Conservation (phyloP, 2,329 filamentous ascomycete species). For the Didymellaceae sp. region DNA sequence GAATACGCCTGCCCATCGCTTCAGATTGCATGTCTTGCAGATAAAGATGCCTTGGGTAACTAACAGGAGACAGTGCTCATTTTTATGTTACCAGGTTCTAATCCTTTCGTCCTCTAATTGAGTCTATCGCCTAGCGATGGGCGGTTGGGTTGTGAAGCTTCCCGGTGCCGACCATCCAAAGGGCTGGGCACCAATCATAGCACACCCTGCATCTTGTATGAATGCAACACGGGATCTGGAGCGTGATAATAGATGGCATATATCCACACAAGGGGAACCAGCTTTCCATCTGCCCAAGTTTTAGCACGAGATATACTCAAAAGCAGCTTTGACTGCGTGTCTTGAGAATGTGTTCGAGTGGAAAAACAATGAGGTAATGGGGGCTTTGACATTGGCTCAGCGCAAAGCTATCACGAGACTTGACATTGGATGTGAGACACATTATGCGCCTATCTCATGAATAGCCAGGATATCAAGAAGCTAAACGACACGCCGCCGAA, state of each 20-base stretch:
- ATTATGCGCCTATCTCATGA: too few species aligned
- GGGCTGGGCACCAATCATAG: not conserved
- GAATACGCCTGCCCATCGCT: not conserved
- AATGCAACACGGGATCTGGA: too few species aligned
- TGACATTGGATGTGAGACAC: not conserved
- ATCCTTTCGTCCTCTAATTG: too few species aligned
- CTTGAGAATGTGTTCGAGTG: not conserved
- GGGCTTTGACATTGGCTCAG: not conserved
- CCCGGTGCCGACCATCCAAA: not conserved
- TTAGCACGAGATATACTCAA: constrained; percentile 13
- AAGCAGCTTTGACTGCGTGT: not conserved
- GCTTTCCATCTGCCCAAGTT: not conserved
- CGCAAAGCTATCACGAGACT: not conserved
- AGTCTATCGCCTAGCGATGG: not conserved
- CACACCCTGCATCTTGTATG: too few species aligned
- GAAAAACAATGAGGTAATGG: too few species aligned
- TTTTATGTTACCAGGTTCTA: too few species aligned
- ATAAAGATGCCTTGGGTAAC: too few species aligned
- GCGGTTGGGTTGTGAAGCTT: not conserved
- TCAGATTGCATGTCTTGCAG: not conserved
- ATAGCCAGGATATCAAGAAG: too few species aligned
- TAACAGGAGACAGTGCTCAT: too few species aligned
- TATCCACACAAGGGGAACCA: too few species aligned
- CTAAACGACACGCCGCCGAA: too few species aligned
- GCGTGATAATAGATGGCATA: too few species aligned